Base-by-base conservation (phyloP, 2,329 filamentous ascomycete species). In the Colletotrichum sp. region DNA sequence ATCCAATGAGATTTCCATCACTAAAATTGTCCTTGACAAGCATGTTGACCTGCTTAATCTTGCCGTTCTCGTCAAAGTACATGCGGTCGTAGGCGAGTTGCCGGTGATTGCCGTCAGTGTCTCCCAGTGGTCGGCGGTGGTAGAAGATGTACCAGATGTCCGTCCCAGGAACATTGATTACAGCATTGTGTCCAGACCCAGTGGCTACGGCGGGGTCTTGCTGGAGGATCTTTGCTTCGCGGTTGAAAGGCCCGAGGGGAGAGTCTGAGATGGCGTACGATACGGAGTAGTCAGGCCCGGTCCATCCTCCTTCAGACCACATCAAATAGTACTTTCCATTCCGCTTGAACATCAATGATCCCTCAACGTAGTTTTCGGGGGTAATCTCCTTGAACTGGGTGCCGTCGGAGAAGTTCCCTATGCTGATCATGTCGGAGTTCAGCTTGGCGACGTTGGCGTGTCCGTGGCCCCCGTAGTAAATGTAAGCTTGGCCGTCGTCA, bases 381-480 rank as follows among this genome's bases (percentile, higher is more conserved):
- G 79, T 72, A 43, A 80, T 85, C 77, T 87, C 87, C 26, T 84
- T 83, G 81, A 87, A 88, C 2, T 85, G 86, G 15, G 87, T 82
- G 8, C 82, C 85, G 71, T 85, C 80, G 3, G 81, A 80, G 13
- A 83, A 81, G 6, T 85, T 86, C 57, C 80, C 71, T 76, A 88
- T 81, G 1, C 85, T 86, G 2, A 85, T 79, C 87, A 89, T 88
- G 79, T 88, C 84, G 36, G 87, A 83, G 38, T 80, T 81, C 0
- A 88, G 79, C 78, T 88, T 85, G 1, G 87, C 87, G 71, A 88
- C 86, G 0, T 88, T 72, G 48, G 70, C 71, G 0, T 86, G 83
- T 0, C 74, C 74, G 1, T 87, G 85, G 57, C 88, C 89, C 6
- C 92, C 92, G 82, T 92, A 93, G 82, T 92, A 93, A 8, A 93